Percentiles rank a stretch among this genome's conserved stretches.
These are phyloP conservation scores for Austroboletus festivus DNA, from an alignment of 768 basidiomycete species.

Conservation along the genomic window DNA sequence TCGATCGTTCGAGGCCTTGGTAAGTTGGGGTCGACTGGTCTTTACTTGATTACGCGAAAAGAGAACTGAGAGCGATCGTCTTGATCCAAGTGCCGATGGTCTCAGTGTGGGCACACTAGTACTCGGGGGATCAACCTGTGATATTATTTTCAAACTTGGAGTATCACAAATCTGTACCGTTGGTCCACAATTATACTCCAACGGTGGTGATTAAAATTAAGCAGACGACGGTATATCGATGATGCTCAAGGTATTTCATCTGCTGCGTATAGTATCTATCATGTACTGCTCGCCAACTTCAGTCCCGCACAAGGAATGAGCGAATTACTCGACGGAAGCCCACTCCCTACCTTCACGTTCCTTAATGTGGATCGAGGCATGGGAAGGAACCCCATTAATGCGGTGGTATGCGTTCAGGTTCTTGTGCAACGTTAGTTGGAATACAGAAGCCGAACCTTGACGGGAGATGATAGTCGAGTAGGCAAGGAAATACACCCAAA, in stretches of 20 bases:
- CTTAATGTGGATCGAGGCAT: constrained; percentile 73
- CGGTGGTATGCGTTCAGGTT: constrained; percentile 96
- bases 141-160: too few species aligned
- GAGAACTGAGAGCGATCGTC: too few species aligned
- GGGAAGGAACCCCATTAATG: constrained; percentile 77
- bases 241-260: constrained; percentile 11
- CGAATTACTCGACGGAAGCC: constrained; percentile 22
- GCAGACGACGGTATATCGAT: constrained; percentile 22
- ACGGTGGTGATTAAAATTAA: constrained; percentile 27
- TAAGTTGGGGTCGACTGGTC: too few species aligned
- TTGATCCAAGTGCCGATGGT: too few species aligned
- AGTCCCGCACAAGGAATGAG: neutral
- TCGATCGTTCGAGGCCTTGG: too few species aligned
- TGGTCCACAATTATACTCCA: too few species aligned
- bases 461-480: constrained; percentile 82
- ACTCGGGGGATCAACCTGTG: too few species aligned
- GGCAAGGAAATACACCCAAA: constrained; percentile 97
- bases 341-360: constrained; percentile 28
- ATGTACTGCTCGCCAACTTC: neutral
- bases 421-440: constrained; percentile 98
- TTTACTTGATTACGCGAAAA: too few species aligned
- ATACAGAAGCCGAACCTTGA: constrained; percentile 88
- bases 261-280: constrained; percentile 4
- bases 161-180: too few species aligned
- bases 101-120: too few species aligned